A percentile compares a stretch with the other conserved stretches of the same genome.
Evolutionary conservation across 2,329 filamentous ascomycete genomes (phyloP).

Genomic region (Ceratocystis harringtonii): DNA sequence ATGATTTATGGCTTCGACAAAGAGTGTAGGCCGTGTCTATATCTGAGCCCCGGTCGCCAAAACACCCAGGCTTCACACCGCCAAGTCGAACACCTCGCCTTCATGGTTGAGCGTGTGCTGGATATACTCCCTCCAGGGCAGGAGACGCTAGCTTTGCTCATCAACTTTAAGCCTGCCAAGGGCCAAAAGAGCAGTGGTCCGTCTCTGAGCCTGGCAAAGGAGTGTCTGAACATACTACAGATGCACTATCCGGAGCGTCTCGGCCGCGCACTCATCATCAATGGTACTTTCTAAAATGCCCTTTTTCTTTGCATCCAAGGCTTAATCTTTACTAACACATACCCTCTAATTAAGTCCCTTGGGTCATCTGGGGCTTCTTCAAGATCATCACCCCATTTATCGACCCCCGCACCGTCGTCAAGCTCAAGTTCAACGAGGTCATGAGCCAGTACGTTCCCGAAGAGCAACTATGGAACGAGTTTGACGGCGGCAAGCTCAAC

Average conservation of each 20-base stretch:
- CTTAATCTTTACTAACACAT: constrained; percentile 12
- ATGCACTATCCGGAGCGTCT: constrained; percentile 90
- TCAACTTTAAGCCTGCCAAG: constrained; percentile 78
- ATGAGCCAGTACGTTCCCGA: constrained; percentile 67
- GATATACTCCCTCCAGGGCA: constrained; percentile 78
- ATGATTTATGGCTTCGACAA: constrained; percentile 78
- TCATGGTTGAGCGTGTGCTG: constrained; percentile 82
- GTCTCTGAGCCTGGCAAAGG: constrained; percentile 57
- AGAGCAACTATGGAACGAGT: constrained; percentile 65
- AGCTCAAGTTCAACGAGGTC: constrained; percentile 96
- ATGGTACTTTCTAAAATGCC: constrained; percentile 41
- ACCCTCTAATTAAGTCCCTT: constrained; percentile 48
- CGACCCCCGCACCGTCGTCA: constrained; percentile 81
- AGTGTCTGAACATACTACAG: constrained; percentile 83
- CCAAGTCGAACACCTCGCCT: constrained; percentile 87
- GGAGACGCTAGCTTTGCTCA: constrained; percentile 72
- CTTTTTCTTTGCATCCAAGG: background rate
- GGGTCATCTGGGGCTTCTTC: constrained; percentile 86
- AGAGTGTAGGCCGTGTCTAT: constrained; percentile 71
- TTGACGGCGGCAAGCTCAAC: constrained; percentile 59
- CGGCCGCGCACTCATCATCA: constrained; percentile 76
- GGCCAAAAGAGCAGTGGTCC: constrained; percentile 59
- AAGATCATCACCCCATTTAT: constrained; percentile 94
- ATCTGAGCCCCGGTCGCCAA: constrained; percentile 77
- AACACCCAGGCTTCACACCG: constrained; percentile 78